A percentile compares a stretch with the other conserved stretches of the same genome.
These are phyloP conservation scores for Trichosanthes cucumerina DNA, from an alignment of 306 rosid genomes.

Conservation along the genomic window DNA sequence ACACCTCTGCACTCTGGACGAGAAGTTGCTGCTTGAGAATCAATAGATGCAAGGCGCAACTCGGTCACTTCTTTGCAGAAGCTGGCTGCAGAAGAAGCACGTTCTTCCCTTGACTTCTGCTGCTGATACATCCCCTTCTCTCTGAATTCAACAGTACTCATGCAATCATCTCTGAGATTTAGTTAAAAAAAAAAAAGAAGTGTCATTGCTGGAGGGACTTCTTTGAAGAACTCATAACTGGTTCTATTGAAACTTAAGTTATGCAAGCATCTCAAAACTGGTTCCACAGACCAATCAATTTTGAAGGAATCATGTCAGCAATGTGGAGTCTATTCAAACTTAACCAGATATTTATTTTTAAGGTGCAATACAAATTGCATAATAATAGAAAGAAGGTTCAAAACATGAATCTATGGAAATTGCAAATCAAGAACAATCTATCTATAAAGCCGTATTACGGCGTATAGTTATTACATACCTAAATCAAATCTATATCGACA, in stretches of 20 bases:
- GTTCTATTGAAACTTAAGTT: background rate
- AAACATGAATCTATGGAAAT: background rate
- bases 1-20: conserved; percentile 24
- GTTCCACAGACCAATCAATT: background rate
- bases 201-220: background rate
- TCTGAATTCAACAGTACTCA: background rate
- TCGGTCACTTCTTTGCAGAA: conserved; percentile 28
- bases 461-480: background rate
- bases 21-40: conserved; percentile 23
- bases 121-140: conserved; percentile 9
- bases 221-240: background rate
- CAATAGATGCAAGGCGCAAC: conserved; percentile 16
- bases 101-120: conserved; percentile 19
- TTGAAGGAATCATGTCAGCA: background rate
- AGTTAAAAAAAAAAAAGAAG: background rate
- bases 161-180: conserved; percentile 14
- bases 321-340: background rate
- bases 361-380: background rate
- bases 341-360: background rate
- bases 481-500: background rate
- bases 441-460: background rate
- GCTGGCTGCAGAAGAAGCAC: conserved; percentile 25
- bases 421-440: background rate
- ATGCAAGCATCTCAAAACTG: conserved; percentile 2
- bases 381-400: background rate